Base-by-base conservation (phyloP, 768 basidiomycete genomes). In the Boletus coccyginus region DNA sequence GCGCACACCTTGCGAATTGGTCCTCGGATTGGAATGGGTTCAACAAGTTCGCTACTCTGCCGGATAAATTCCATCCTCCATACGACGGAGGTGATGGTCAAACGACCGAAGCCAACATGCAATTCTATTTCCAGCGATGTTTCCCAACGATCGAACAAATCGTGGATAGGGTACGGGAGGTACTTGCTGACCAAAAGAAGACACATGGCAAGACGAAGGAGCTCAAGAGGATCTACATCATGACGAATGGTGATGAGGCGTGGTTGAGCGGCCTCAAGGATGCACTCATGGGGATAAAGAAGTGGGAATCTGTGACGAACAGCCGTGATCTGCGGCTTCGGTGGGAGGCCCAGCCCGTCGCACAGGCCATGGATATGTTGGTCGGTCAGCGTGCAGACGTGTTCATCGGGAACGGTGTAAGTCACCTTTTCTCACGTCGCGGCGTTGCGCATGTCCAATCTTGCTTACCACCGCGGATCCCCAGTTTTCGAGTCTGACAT, bases 371-470 rank as follows among this genome's bases (percentile, higher is more conserved):
- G 62, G 88, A 90, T 68, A 88, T 88, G 86, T 74, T 84, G 59
- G 78, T 88, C 41, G 87, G 78, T 13, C 75, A 83, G 64, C 71
- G 83, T 50, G 86, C 86, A 1, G 80, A 86, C 61, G 75, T 83
- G 54, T 82, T 89, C 57, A 72, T 90, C 42, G 88, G 88, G 9
- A 90, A 89, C 63, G 88, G 87, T 55, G 86, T 86, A 64, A 60
- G 85, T 80, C 38, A 16, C 14, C 8, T 50, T 35, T 35, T 24
- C 32, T 13, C 43, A n/a, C n/a, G 3, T 46, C 13, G 17, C 16
- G 5, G 12, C 19, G 27, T 12, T 29, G 41, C 21, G 19, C 7
- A 31, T 7, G 21, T 50, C 7, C 31, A 27, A 31, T 13, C 33
- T 19, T 31, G 44, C 48, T 64, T 35, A 51, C 19, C 21, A 17